Base-by-base conservation (phyloP, 352 stramenopile genomes). In the Plasmopara viticola region DNA sequence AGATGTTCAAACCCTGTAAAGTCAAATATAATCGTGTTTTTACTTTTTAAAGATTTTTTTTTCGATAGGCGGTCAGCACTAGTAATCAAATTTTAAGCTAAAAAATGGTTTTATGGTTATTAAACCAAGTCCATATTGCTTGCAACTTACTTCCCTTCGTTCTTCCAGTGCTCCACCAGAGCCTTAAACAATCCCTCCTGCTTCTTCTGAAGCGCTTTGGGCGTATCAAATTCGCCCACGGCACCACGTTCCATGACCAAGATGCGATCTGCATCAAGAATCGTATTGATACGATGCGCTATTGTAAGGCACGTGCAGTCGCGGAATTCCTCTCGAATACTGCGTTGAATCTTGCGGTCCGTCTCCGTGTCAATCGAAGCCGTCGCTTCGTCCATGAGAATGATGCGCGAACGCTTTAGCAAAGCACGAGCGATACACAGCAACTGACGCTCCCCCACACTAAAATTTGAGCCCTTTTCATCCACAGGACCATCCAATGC, bases 351-450 rank as follows among this genome's bases (percentile, higher is more conserved):
- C 53, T 92, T 90, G 43, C 76, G 68, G 68, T 98, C 93, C 3
- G 82, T 95, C 50, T 90, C 81, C 8, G 65, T 77, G 53, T 96
- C 89, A 41, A 96, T 94, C 8, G 84, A 93, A 12, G 88, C 88
- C 8, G 96, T 99, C 2, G 96, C 96, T 68, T 99, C 97, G 56
- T 99, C 97, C 81, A 99, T 97, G 2, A 99, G 64, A 33, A 99
- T 82, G 31, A 99, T 95, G 10, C 65, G 60, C 44, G 89, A 94
- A 20, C 94, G 79, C 34, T 86, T 84, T 3, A 99, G 70, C 44
- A 99, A 62, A 13, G 96, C 96, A 42, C 97, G 75, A 40, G 88
- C 95, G 51, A 99, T 89, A 56, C 93, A 98, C 7, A 99, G 54
- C 30, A 99, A 59, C 66, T 99, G 96, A 9, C 95, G 73, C 62